These are phyloP conservation scores for Stagonosporopsis cucurbitacearum DNA, from an alignment of 2,329 filamentous ascomycete genomes.

Conservation along the genomic window DNA sequence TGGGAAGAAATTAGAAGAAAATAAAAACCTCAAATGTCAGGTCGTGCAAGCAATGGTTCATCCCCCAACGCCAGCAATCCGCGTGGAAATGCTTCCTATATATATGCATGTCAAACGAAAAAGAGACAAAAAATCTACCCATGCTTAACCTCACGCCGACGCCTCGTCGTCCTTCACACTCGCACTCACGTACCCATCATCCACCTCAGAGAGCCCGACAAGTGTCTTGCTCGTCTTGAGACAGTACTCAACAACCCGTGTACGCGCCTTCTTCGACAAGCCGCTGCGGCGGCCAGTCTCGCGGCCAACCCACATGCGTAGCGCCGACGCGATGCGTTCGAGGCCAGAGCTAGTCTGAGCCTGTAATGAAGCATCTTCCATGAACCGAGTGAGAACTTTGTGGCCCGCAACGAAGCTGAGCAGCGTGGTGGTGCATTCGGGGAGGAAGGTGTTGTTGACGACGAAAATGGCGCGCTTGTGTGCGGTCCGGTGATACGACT, in stretches of 20 bases:
- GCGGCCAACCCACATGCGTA: slow-evolving; percentile 57
- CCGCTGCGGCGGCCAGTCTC: slow-evolving; percentile 51
- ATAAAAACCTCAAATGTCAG: neutral
- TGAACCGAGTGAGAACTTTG: slow-evolving; percentile 50
- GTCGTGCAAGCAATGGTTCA: neutral
- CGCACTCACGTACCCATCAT: slow-evolving; percentile 40
- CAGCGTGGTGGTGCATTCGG: slow-evolving; percentile 50
- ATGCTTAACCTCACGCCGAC: neutral
- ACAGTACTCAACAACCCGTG: slow-evolving; percentile 51
- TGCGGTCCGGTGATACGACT: slow-evolving; percentile 45
- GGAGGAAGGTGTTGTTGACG: slow-evolving; percentile 51
- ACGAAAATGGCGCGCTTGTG: slow-evolving; percentile 48
- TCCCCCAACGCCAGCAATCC: neutral
- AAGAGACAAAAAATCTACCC: neutral
- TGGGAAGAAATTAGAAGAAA: too few relatives aligned
- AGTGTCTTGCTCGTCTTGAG: slow-evolving; percentile 53
- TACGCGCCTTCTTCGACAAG: slow-evolving; percentile 47
- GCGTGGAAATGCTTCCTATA: neutral
- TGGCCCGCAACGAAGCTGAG: slow-evolving; percentile 56
- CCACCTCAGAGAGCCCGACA: slow-evolving; percentile 46
- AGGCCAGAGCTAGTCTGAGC: slow-evolving; percentile 48
- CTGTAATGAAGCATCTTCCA: slow-evolving; percentile 41
- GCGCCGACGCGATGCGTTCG: slow-evolving; percentile 52
- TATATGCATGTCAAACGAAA: neutral
- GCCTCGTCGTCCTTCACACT: slow-evolving; percentile 35